Evolutionary conservation across 176 grass and related monocot genomes (phyloP).

Genomic region (Puccinellia tenuiflora): DNA sequence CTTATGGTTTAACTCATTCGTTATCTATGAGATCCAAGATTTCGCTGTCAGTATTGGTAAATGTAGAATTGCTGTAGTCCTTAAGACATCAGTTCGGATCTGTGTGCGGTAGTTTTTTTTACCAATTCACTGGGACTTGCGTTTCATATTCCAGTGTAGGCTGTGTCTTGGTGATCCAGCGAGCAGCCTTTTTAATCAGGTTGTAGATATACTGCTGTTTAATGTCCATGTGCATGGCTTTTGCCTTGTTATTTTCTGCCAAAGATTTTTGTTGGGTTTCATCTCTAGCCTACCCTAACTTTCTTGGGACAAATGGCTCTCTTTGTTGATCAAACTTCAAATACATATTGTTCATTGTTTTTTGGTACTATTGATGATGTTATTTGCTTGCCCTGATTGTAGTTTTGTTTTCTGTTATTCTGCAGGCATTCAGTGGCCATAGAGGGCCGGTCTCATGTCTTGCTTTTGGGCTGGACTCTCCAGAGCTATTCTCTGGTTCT

Average conservation of each 20-base stretch:
- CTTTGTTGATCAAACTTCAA: neutral
- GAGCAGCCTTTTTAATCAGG: neutral
- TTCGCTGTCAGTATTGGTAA: neutral
- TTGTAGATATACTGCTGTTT: neutral
- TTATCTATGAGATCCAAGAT: neutral
- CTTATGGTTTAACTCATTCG: neutral
- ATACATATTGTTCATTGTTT: neutral
- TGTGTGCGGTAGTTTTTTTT: neutral
- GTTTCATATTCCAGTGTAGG: neutral
- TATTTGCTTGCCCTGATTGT: neutral
- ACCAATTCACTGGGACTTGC: neutral
- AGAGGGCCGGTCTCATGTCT: slow-evolving; percentile 63
- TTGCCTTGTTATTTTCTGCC: neutral
- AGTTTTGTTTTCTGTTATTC: neutral
- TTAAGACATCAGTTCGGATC: neutral
- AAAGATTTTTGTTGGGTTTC: no score
- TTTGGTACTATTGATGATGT: neutral
- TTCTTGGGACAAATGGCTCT: no score
- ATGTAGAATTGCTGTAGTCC: neutral
- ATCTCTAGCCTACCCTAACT: no score
- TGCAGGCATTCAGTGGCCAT: slow-evolving; percentile 70
- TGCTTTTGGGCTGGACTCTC: slow-evolving; percentile 55
- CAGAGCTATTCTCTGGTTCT: slow-evolving; percentile 67
- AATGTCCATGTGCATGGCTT: neutral
- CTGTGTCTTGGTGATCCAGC: neutral